Percentiles rank a stretch among this genome's conserved stretches.
Evolutionary conservation across 1,139 yeast genomes (phyloP).

Genomic region (Saccharomyces hybrid): DNA sequence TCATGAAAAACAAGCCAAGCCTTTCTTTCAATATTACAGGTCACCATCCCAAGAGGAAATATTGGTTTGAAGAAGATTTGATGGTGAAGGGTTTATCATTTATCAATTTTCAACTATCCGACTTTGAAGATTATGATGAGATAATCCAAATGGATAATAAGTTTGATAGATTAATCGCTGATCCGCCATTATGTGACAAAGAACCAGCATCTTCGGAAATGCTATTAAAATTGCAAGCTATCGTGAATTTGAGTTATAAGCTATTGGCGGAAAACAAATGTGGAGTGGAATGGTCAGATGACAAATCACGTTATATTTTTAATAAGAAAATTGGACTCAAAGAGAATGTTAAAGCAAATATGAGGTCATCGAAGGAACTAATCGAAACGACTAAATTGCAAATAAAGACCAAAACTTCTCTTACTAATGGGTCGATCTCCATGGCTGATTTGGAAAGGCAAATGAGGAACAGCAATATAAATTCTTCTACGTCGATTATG

Average conservation of each 20-base stretch:
- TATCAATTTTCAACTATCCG: constrained; percentile 47
- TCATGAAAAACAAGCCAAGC: constrained; percentile 17
- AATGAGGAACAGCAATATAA: not conserved
- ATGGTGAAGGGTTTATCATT: constrained; percentile 51
- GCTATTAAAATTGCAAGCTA: constrained; percentile 33
- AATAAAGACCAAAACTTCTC: constrained; percentile 1
- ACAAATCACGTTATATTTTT: constrained; percentile 15
- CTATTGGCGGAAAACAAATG: constrained; percentile 31
- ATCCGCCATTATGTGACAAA: constrained; percentile 15
- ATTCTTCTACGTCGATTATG: constrained; percentile 7
- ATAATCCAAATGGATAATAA: constrained; percentile 29
- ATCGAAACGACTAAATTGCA: constrained; percentile 5
- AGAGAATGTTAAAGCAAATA: not conserved
- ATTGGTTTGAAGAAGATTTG: constrained; percentile 60
- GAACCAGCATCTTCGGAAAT: constrained; percentile 31
- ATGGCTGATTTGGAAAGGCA: constrained; percentile 1
- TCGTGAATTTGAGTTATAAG: constrained; percentile 34
- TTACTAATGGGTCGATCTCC: not conserved
- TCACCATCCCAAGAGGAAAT: constrained; percentile 39
- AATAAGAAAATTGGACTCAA: constrained; percentile 1
- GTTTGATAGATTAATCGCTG: constrained; percentile 28
- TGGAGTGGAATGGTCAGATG: constrained; percentile 31
- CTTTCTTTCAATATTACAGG: constrained; percentile 5
- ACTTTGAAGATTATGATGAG: constrained; percentile 46
- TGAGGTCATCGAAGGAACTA: constrained; percentile 1